phyloP scores from a whole-genome alignment of 306 rosid genomes.

The Vicia sativa region DNA sequence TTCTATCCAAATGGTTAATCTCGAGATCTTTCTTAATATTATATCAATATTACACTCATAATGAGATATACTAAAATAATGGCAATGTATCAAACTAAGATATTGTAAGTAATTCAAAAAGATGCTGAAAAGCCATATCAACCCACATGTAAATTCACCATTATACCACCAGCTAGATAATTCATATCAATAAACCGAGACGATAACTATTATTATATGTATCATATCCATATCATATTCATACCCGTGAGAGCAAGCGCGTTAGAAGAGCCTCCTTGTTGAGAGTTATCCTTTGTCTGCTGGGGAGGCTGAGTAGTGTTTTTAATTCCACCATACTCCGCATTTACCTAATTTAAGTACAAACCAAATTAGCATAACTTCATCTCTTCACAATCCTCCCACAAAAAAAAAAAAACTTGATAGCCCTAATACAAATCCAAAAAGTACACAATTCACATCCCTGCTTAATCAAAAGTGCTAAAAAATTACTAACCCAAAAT shows the following conservation, averaged over 20 bases:
- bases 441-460: not conserved
- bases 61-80: not conserved
- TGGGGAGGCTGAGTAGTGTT: conserved; percentile 52
- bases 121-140: not conserved
- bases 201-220: not conserved
- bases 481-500: not conserved
- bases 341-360: conserved; percentile 50
- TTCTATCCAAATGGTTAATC: no score
- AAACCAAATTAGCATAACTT: conserved; percentile 19
- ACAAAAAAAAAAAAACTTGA: not conserved
- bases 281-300: conserved; percentile 40
- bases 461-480: not conserved
- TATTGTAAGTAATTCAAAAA: not conserved
- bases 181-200: not conserved
- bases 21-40: no score
- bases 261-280: conserved; percentile 58
- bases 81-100: conserved; percentile 5
- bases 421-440: not conserved
- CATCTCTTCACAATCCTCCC: not conserved
- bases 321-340: conserved; percentile 75
- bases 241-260: conserved; percentile 84
- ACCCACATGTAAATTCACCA: not conserved
- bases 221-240: not conserved
- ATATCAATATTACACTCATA: not conserved
- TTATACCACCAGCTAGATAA: not conserved